phyloP scores from a whole-genome alignment of 306 rosid genomes.

The Cucumis melo region DNA sequence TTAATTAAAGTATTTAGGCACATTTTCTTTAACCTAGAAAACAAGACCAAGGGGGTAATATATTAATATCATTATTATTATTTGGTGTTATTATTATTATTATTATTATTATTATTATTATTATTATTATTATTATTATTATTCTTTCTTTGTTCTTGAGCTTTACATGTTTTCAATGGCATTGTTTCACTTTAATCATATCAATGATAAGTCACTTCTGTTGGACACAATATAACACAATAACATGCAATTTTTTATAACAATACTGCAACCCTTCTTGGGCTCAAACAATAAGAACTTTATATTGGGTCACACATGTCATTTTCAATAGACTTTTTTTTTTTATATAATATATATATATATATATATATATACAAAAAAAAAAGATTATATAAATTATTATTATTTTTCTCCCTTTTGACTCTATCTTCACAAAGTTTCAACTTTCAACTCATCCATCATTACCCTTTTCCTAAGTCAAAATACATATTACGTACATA shows the following conservation, averaged over 20 bases:
- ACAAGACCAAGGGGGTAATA: background rate
- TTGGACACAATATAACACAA: background rate
- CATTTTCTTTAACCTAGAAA: background rate
- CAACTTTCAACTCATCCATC: background rate
- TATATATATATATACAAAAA: no score
- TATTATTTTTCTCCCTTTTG: background rate
- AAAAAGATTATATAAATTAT: no score
- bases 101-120: no score
- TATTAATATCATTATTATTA: background rate
- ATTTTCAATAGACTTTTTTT: background rate
- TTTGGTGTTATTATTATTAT: no score
- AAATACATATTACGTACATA: background rate
- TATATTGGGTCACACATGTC: constrained; percentile 1
- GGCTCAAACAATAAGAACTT: background rate
- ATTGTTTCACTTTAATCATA: background rate
- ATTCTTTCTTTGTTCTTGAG: background rate
- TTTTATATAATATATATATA: no score
- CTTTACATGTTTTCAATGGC: background rate
- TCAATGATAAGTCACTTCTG: background rate
- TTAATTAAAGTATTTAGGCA: background rate
- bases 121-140: background rate
- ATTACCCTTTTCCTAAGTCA: background rate
- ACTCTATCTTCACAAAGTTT: background rate
- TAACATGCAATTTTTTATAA: background rate
- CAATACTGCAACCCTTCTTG: background rate